Conservation (phyloP, 2,329 filamentous ascomycete genomes). For the Pezicula carpinea region DNA sequence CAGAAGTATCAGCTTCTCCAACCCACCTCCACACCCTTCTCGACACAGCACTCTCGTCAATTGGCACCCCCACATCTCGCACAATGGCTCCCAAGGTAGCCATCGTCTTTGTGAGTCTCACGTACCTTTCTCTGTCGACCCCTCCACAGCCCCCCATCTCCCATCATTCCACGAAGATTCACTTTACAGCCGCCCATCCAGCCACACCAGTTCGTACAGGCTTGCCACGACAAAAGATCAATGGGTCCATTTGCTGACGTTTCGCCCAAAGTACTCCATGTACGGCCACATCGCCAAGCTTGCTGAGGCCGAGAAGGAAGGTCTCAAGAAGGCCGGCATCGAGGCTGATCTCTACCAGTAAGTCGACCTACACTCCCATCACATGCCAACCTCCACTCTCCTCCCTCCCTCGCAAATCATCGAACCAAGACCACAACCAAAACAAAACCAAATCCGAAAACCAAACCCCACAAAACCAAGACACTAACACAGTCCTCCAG, state of each 20-base stretch:
- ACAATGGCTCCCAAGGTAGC: conserved; percentile 85
- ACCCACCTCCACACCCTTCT: no score
- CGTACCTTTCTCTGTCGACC: conserved; percentile 6
- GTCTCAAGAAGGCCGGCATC: conserved; percentile 84
- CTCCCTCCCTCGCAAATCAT: no score
- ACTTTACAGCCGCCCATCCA: not conserved
- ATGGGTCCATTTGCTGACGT: conserved; percentile 5
- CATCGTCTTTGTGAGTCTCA: conserved; percentile 72
- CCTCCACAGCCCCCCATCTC: conserved; percentile 20
- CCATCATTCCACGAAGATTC: not conserved
- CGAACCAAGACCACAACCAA: no score
- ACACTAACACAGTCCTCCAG: no score
- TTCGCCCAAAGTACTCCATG: conserved; percentile 69
- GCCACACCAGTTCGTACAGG: not conserved
- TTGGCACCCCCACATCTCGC: conserved; percentile 8
- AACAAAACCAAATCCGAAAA: no score
- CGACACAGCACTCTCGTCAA: not conserved
- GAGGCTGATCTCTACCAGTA: conserved; percentile 72
- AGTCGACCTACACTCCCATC: conserved; percentile 6
- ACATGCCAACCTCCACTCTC: no score
- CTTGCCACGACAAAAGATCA: no score
- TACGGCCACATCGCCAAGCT: conserved; percentile 85
- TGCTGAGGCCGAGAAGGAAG: conserved; percentile 85
- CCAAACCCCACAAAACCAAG: not conserved
- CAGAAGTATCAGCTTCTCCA: no score